Conservation (phyloP, 2,329 filamentous ascomycete genomes). For the Verruconis gallopava region DNA sequence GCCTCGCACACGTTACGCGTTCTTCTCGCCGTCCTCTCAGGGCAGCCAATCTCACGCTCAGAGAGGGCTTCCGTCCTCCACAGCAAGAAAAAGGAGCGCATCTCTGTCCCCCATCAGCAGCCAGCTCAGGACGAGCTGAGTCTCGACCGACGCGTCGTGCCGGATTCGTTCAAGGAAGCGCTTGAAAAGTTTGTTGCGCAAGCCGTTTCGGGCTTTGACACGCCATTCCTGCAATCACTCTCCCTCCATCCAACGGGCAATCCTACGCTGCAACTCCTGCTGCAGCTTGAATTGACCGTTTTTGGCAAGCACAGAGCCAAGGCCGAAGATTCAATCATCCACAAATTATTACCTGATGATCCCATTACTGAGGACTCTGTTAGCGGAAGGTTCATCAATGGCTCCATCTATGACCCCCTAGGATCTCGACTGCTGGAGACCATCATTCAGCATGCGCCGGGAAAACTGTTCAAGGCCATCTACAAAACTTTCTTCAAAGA, state of each 20-base stretch:
- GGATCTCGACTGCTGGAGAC: slow-evolving; percentile 84
- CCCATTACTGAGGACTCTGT: slow-evolving; percentile 60
- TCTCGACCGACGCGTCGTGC: slow-evolving; percentile 44
- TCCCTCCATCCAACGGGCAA: slow-evolving; percentile 85
- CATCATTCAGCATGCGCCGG: slow-evolving; percentile 66
- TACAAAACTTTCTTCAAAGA: slow-evolving; percentile 70
- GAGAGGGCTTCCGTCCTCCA: slow-evolving; percentile 64
- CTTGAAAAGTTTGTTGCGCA: slow-evolving; percentile 72
- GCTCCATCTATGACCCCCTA: slow-evolving; percentile 77
- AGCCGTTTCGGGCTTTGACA: slow-evolving; percentile 61
- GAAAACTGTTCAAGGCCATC: slow-evolving; percentile 80
- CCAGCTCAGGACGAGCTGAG: slow-evolving; percentile 33
- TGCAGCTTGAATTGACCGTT: slow-evolving; percentile 72
- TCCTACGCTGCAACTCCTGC: slow-evolving; percentile 77
- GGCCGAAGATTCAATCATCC: slow-evolving; percentile 56
- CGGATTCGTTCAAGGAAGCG: slow-evolving; percentile 63
- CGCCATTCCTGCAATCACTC: slow-evolving; percentile 67
- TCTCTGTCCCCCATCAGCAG: slow-evolving; percentile 45
- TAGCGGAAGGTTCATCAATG: slow-evolving; percentile 68
- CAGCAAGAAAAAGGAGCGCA: slow-evolving; percentile 84
- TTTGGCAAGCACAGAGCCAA: slow-evolving; percentile 55
- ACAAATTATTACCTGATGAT: slow-evolving; percentile 66
- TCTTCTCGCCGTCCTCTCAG: slow-evolving; percentile 72
- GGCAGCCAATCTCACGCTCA: slow-evolving; percentile 59
- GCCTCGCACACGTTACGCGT: slow-evolving; percentile 85